Evolutionary conservation across 768 basidiomycete genomes (phyloP), one percentile per base, ranked within the genome.

Genomic region (Auriscalpium vulgare): DNA sequence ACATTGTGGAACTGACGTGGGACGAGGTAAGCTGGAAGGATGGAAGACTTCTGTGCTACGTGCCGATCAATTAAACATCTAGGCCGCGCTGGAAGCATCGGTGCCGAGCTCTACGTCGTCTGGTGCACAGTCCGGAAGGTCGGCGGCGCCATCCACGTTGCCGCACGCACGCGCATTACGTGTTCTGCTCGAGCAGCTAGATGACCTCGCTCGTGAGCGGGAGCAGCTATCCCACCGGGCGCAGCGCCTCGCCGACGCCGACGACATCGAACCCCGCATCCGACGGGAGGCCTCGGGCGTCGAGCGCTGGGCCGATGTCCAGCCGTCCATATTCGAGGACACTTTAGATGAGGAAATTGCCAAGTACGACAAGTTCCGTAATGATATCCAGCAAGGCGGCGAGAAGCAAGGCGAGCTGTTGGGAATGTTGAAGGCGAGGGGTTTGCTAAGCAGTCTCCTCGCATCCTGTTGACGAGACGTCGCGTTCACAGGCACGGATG

Each of bases 291-390:
- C 91, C 0, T 74, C 78, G 14, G 79, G 80, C 2, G 76, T 93
- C 47, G 84, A 86, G 51, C 76, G 79, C 23, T 78, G 87, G 67
- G 72, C 75, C 3, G 84, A 91, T 63, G 80, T 91, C 16, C 83
- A 85, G 37, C 84, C 95, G 0, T 87, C 84, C 21, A 87, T 88
- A 85, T 97, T 97, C 66, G 90, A 94, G 64, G 87, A 88, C 54
- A 74, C 90, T 11, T 80, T 87, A 34, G 86, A 91, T 55, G 79
- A 83, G 57, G 88, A 90, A 63, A 69, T 97, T 51, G 78, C 77
- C 1, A 94, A 93, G 70, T 95, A 92, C 59, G 88, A 91, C 56
- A 79, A 78, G 57, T 87, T 85, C 65, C 67, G 67, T 49, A 62
- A 59, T 17, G 76, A 75, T 50, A 73, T 97, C 37, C 74, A 79